Evolutionary conservation across 192 early-diverging fungal genomes (phyloP), one percentile per base, ranked within the genome.

Genomic region (Backusella tarrabulga): DNA sequence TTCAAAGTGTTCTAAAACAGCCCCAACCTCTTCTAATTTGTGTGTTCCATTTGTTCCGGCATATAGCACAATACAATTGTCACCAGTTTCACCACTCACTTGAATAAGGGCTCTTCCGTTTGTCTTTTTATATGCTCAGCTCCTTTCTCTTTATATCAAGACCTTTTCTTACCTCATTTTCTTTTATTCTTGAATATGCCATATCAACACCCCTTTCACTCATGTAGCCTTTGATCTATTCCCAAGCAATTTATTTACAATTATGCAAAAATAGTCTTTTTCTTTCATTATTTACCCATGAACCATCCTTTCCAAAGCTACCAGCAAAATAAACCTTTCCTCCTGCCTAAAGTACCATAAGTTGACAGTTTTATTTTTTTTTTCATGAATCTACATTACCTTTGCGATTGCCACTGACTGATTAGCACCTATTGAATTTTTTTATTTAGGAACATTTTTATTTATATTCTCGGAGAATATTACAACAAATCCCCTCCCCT

Each of bases 101-200:
- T 98, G 95, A 70, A 97, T 96, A 32, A 97, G 87, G 11, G 95
- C 97, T 9, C 92, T 86, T n/a, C 97, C 97, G 8, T 68, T 98
- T 95, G 46, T 90, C 90, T 1, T 92, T 66, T 29, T 34, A 1
- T n/a, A 50, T 50, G 6, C 21, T 50, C 0, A n/a, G 46, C n/a
- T 32, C 32, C 32, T 32, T 32, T 32, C 32, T 32, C 2, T 32
- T 32, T 32, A 32, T 32, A 32, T 32, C 32, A 32, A 32, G 32
- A 32, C 32, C 3, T 19, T 17, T 21, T 26, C 35, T 35, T 87
- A 87, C 88, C 75, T 85, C 74, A 36, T 87, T 79, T 21, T 85
- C 80, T 14, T 90, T 79, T 0, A 92, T 78, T 7, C 79, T 75
- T 17, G 96, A 81, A 54, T 86, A 84, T 0, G 83, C 74, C 19